phyloP scores from a whole-genome alignment of 768 basidiomycete genomes.

The Cyclocybe cylindracea region DNA sequence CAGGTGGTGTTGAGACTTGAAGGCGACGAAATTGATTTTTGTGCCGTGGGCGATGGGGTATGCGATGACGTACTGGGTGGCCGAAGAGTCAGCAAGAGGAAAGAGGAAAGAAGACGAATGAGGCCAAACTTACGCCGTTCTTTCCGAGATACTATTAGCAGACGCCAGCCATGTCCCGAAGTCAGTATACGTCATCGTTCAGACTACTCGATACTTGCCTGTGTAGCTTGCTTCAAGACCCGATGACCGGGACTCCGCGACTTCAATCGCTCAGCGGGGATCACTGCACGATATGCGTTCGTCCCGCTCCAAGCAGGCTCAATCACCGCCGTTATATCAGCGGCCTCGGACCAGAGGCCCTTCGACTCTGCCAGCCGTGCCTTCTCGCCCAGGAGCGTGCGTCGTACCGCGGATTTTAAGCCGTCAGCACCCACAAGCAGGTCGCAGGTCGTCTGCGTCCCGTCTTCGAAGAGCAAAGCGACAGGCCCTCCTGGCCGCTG shows the following conservation, averaged over 20 bases:
- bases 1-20: constrained; percentile 49
- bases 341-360: constrained; percentile 37
- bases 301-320: constrained; percentile 62
- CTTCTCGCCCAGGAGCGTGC: constrained; percentile 38
- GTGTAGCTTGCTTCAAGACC: constrained; percentile 44
- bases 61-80: constrained; percentile 53
- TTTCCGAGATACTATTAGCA: constrained; percentile 58
- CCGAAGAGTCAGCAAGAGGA: background rate
- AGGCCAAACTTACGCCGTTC: constrained; percentile 38
- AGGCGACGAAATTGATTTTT: constrained; percentile 65
- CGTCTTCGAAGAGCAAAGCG: constrained; percentile 61
- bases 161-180: background rate
- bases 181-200: background rate
- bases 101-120: no score
- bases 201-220: constrained; percentile 34
- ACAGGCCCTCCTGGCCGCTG: constrained; percentile 44
- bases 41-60: constrained; percentile 63
- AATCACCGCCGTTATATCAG: constrained; percentile 40
- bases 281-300: constrained; percentile 59
- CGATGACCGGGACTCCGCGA: constrained; percentile 47
- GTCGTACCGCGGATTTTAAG: constrained; percentile 56
- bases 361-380: constrained; percentile 33
- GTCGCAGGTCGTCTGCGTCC: constrained; percentile 59
- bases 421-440: constrained; percentile 74
- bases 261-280: constrained; percentile 49